A percentile compares a stretch with the other conserved stretches of the same genome.
Evolutionary conservation across 768 basidiomycete species (phyloP).

Genomic region (Pisolithus microcarpus): DNA sequence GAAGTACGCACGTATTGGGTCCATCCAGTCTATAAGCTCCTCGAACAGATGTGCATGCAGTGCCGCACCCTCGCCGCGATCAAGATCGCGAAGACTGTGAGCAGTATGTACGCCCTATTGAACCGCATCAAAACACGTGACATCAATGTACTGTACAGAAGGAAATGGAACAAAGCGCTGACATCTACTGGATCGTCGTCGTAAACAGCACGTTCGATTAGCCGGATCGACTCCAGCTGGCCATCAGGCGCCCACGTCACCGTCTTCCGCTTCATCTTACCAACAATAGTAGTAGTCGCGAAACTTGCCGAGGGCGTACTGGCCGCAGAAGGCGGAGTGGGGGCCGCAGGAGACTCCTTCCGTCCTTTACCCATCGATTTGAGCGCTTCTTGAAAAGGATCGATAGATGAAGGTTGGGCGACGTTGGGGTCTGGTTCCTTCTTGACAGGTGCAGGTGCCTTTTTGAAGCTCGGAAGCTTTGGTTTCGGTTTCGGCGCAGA

Average conservation of each 20-base stretch:
- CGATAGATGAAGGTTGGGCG: conserved; percentile 68
- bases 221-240: conserved; percentile 64
- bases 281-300: conserved; percentile 30
- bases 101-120: conserved; percentile 63
- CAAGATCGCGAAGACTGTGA: conserved; percentile 78
- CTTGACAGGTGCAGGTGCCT: conserved; percentile 49
- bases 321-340: conserved; percentile 45
- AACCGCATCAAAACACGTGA: conserved; percentile 29
- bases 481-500: conserved; percentile 80
- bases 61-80: conserved; percentile 81
- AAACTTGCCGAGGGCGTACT: conserved; percentile 26
- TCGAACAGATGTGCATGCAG: conserved; percentile 78
- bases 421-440: conserved; percentile 51
- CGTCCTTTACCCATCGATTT: conserved; percentile 63
- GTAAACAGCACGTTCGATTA: conserved; percentile 83
- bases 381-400: conserved; percentile 79
- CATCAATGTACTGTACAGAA: conserved; percentile 47
- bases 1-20: conserved; percentile 63
- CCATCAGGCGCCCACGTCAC: conserved; percentile 75
- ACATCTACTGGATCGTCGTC: conserved; percentile 86
- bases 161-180: conserved; percentile 46
- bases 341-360: conserved; percentile 53
- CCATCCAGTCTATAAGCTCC: conserved; percentile 81
- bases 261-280: conserved; percentile 62
- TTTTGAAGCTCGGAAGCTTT: conserved; percentile 82